Evolutionary conservation across 148 eudicot genomes (phyloP), one percentile per base, ranked within the genome.

Genomic region (Camellia granthamiana): DNA sequence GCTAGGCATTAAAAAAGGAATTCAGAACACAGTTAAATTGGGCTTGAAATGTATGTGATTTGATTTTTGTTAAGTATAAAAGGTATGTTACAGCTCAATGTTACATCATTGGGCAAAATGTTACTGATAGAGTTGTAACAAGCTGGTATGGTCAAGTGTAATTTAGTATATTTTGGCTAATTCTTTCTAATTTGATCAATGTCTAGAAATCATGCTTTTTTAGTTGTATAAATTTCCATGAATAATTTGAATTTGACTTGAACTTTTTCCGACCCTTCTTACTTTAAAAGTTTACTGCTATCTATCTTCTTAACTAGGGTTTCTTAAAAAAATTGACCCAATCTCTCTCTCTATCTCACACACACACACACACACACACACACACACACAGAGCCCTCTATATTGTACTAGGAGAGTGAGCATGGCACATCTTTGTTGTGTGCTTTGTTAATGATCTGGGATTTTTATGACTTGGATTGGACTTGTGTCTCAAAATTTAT

Each of bases 11-110:
- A 52, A 5, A n/a, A 16, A 6, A 49, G 59, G 0, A 23, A 6
- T 55, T 42, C 46, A 56, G 19, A 74, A 41, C 47, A 56, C 77
- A 30, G 62, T 73, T 73, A 73, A 72, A 49, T 54, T 21, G 61
- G 42, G 16, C 3, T 11, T 42, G 16, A 38, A 55, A 23, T 23
- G 59, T 73, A 12, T 10, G 38, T 14, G 46, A 11, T 72, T 13
- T 72, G 21, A 1, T 72, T 72, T 47, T 8, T 12, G 18, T 51
- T 18, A 52, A 21, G 76, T 19, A 72, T 21, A 47, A 72, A 15
- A 14, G 4, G 49, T 19, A n/a, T 3, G 8, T 7, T 55, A 42
- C 41, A 56, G 63, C n/a, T 38, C 51, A 56, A 72, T 52, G 30
- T 41, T 30, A 1, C 38, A 30, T 30, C 38, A 30, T 30, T 30